Percentiles rank a stretch among this genome's conserved stretches.
Evolutionary conservation across 768 basidiomycete species (phyloP).

Genomic region (Serpula lacrymans): DNA sequence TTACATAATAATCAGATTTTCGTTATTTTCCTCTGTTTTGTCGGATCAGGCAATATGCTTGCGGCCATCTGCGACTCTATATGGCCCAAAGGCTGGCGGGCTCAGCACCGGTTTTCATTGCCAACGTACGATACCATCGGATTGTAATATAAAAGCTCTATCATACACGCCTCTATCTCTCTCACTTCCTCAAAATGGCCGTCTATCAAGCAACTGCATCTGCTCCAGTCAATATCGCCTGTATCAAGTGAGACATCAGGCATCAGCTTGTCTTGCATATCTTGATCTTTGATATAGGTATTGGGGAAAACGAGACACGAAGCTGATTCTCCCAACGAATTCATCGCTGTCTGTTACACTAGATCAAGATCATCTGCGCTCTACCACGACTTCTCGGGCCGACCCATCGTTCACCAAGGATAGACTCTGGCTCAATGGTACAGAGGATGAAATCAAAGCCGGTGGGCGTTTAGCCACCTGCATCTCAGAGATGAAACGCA

Average conservation of each 20-base stretch:
- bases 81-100: no score
- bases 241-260: constrained; percentile 73
- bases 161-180: neutral
- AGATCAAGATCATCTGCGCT: constrained; percentile 91
- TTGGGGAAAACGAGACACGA: constrained; percentile 98
- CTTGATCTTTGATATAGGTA: constrained; percentile 52
- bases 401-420: constrained; percentile 73
- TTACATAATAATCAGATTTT: no score
- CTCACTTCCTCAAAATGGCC: constrained; percentile 41
- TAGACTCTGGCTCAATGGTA: constrained; percentile 92
- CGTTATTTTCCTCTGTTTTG: no score
- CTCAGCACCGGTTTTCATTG: no score
- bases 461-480: constrained; percentile 80
- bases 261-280: neutral
- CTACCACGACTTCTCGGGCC: constrained; percentile 89
- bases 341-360: constrained; percentile 98
- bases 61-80: no score
- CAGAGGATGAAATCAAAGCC: constrained; percentile 82
- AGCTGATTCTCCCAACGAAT: constrained; percentile 95
- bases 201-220: constrained; percentile 83
- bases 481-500: constrained; percentile 79
- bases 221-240: constrained; percentile 97
- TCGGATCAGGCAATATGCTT: no score
- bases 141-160: no score
- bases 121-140: no score